Conservation (phyloP, 2,329 filamentous ascomycete genomes). For the Septoria petroselini region DNA sequence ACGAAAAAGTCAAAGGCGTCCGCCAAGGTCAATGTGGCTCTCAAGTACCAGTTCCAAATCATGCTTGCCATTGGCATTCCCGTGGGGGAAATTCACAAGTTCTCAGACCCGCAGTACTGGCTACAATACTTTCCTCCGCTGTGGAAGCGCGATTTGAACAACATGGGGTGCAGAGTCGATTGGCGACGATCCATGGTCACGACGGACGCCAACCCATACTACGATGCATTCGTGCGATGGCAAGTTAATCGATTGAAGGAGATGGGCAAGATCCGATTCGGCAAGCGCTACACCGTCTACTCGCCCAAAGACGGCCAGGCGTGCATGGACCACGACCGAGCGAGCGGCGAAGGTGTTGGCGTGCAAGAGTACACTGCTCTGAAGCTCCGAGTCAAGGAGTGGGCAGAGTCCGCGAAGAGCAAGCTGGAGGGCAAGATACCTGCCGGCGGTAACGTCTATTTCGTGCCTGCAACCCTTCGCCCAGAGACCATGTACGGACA, state of each 20-base stretch:
- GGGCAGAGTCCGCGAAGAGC: conserved; percentile 72
- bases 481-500: conserved; percentile 99
- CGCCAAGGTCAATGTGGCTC: conserved; percentile 77
- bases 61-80: conserved; percentile 90
- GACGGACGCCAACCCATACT: conserved; percentile 94
- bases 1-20: conserved; percentile 90
- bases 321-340: conserved; percentile 83
- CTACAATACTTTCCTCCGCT: conserved; percentile 86
- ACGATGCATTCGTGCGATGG: conserved; percentile 92
- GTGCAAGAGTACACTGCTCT: conserved; percentile 90
- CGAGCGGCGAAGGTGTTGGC: conserved; percentile 74
- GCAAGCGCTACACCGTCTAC: conserved; percentile 91
- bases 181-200: conserved; percentile 93
- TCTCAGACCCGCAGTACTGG: conserved; percentile 90
- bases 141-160: conserved; percentile 73
- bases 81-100: conserved; percentile 83
- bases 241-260: conserved; percentile 93
- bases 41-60: conserved; percentile 95
- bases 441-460: conserved; percentile 73
- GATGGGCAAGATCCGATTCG: conserved; percentile 88
- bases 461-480: conserved; percentile 86
- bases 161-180: conserved; percentile 82
- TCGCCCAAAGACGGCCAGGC: conserved; percentile 84
- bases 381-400: conserved; percentile 88
- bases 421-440: conserved; percentile 75